Evolutionary conservation across 495 filamentous ascomycete species (phyloP), one percentile per base, ranked within the genome.

Genomic region (Chlorociboria aeruginascens): DNA sequence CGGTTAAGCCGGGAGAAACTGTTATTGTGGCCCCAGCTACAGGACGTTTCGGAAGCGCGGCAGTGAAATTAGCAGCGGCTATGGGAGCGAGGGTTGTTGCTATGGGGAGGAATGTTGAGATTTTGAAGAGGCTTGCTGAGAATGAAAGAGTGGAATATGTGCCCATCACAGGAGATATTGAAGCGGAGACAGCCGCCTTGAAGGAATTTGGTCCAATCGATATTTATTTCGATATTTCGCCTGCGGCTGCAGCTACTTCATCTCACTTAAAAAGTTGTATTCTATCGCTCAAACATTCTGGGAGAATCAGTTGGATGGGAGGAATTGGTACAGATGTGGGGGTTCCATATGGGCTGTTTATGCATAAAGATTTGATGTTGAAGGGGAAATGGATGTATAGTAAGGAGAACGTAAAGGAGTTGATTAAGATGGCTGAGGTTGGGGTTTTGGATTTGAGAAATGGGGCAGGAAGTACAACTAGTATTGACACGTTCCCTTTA

Each of bases 81-180:
- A 65, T 77, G 60, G 74, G 75, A 2, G 72, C 72, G 6, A 67
- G 58, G 1, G 74, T 80, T 12, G 63, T 78, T 36, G 73, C 74
- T 7, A 59, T 70, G 20, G 71, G 73, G 8, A 61, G 77, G n/a
- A 74, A 73, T 51, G 45, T 55, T 28, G 50, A 53, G 31, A 52
- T 56, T 8, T 47, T 70, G n/a, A 56, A 16, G 12, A 54, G 59
- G 9, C 25, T 39, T 7, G 32, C 45, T 10, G 17, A 25, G 25
- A 30, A 33, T 29, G n/a, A 14, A 12, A 28, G 51, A 2, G 29
- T 53, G 6, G 17, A 25, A 6, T 36, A 30, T 25, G 40, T 45
- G 10, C 25, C 54, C 34, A 62, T 70, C 28, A 69, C 64, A 7
- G 66, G 70, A 28, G 61, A 73, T 43, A 59, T 63, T 0, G 53